Evolutionary conservation across 2,329 filamentous ascomycete species (phyloP), one percentile per base, ranked within the genome.

Genomic region (Paracoccidioides brasiliensis): DNA sequence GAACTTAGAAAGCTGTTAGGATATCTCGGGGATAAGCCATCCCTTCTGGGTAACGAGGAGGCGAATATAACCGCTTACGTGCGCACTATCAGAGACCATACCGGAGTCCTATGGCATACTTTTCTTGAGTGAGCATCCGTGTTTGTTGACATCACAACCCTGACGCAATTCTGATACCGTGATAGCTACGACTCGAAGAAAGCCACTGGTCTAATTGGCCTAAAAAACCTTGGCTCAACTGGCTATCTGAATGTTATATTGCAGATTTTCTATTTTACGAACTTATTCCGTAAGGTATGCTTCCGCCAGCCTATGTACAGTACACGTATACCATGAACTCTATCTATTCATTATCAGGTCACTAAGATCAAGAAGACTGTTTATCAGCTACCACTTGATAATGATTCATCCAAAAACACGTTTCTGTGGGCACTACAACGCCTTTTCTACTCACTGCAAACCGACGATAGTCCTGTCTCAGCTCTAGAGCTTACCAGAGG

Each of bases 161-260:
- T n/a, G 32, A 38, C 15, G 14, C 14, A 32, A 15, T 45, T 5
- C 58, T 63, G 44, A 63, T 33, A 54, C 14, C 59, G 58, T 54
- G 56, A 63, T 43, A 71, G 69, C 71, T 95, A 95, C 70, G 88
- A 95, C 68, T 95, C 89, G n/a, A 95, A 95, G 74, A 91, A 89
- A 68, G 88, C 93, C 71, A 95, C 90, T 0, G 89, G 89, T 57
- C 94, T 87, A 72, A 89, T 95, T 52, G 90, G 90, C 1, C 75
- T 95, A 52, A 90, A 90, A 72, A 95, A 95, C 66, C 90, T 95
- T 70, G 90, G 90, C 59, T 90, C 90, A 54, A 88, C 85, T 1
- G 88, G 85, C 70, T 88, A 88, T 67, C 74, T 88, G 42, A 88
- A 88, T 70, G 88, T 85, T 5, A 76, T 88, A 9, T 75, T 88